Evolutionary conservation across 805 yeast genomes (phyloP).

Genomic region (Candida multigemmis): DNA sequence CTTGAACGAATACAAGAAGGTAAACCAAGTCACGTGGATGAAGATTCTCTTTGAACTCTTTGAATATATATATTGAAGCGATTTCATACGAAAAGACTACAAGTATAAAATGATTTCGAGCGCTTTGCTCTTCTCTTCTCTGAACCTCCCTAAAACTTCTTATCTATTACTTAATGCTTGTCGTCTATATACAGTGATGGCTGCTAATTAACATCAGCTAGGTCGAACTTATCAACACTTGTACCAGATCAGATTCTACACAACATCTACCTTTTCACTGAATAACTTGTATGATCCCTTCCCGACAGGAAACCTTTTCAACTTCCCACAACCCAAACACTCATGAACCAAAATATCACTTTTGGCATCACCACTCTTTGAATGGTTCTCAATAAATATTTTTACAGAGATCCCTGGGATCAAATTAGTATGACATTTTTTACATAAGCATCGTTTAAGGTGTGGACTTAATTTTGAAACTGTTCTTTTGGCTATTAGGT

Average conservation of each 20-base stretch:
- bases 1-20: too few species aligned
- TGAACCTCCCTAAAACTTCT: background rate
- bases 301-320: constrained; percentile 59
- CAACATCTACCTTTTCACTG: constrained; percentile 28
- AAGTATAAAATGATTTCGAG: too few species aligned
- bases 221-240: background rate
- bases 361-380: constrained; percentile 16
- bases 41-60: too few species aligned
- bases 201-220: background rate
- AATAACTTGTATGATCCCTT: constrained; percentile 38
- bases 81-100: too few species aligned
- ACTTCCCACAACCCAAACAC: constrained; percentile 45
- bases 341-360: constrained; percentile 39
- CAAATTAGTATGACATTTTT: constrained; percentile 46
- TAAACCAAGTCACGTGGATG: too few species aligned
- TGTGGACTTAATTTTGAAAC: constrained; percentile 57
- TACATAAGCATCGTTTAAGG: constrained; percentile 63
- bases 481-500: constrained; percentile 55
- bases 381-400: constrained; percentile 31
- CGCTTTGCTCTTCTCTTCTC: background rate
- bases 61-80: too few species aligned
- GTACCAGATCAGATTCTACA: background rate
- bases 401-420: constrained; percentile 39
- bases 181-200: too few species aligned
- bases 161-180: too few species aligned